A percentile compares a stretch with the other conserved stretches of the same genome.
These are phyloP conservation scores for Pholiota molesta DNA, from an alignment of 768 basidiomycete genomes.

Conservation along the genomic window DNA sequence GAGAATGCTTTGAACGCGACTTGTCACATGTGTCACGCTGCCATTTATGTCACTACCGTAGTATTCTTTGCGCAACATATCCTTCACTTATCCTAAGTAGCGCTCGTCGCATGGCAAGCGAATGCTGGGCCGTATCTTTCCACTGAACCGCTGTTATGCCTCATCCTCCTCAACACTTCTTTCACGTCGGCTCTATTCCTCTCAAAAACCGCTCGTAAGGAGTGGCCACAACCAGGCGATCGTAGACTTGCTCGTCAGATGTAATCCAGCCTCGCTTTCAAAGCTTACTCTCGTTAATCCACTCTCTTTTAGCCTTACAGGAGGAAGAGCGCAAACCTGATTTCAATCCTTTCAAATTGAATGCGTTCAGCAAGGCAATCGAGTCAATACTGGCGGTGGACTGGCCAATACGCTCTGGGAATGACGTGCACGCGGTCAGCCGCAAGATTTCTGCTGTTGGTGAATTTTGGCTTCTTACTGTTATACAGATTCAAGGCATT, in stretches of 20 bases:
- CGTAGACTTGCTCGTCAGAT: conserved; percentile 40
- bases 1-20: conserved; percentile 24
- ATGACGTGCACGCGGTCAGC: conserved; percentile 41
- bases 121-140: conserved; percentile 24
- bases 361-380: conserved; percentile 54
- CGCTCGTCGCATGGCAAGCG: conserved; percentile 24
- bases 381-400: conserved; percentile 40
- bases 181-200: conserved; percentile 6
- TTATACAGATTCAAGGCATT: conserved; percentile 35
- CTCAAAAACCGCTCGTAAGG: conserved; percentile 6
- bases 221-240: conserved; percentile 28
- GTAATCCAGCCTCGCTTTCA: conserved; percentile 29
- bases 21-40: conserved; percentile 22
- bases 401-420: conserved; percentile 45
- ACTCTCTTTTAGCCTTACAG: conserved; percentile 38
- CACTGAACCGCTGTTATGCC: conserved; percentile 17
- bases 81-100: not conserved
- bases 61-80: not conserved
- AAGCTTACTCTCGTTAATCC: not conserved
- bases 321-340: conserved; percentile 39
- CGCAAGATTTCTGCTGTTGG: not conserved
- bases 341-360: conserved; percentile 51
- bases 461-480: not conserved
- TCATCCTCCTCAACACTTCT: conserved; percentile 1
- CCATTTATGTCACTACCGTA: not conserved